Evolutionary conservation across 305 asterid species (phyloP).

Genomic region (Euphrasia arctica): DNA sequence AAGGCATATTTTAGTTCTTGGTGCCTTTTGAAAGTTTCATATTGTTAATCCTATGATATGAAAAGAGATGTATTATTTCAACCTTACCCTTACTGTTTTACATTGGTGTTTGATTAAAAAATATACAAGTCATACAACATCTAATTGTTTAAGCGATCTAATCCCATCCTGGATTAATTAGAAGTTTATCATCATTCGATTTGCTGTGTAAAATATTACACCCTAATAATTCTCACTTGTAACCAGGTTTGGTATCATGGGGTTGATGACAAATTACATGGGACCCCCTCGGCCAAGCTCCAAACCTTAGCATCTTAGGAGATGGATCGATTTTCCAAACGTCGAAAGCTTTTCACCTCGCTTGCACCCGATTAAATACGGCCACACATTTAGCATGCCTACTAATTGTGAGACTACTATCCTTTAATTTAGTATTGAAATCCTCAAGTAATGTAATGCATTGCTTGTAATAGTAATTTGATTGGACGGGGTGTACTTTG

Average conservation of each 20-base stretch:
- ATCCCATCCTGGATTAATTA: neutral
- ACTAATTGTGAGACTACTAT: slow-evolving; percentile 13
- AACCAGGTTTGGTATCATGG: slow-evolving; percentile 55
- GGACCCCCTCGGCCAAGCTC: slow-evolving; percentile 41
- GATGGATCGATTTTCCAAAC: neutral
- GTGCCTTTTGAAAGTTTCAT: too few species aligned
- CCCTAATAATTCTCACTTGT: neutral
- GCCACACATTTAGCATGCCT: slow-evolving; percentile 3
- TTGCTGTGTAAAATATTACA: neutral
- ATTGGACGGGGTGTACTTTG: slow-evolving; percentile 1
- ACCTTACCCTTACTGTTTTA: neutral
- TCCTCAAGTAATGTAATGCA: neutral
- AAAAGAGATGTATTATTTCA: neutral
- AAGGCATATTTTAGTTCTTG: too few species aligned
- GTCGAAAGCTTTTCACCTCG: neutral
- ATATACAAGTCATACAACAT: neutral
- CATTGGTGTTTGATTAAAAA: neutral
- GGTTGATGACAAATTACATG: slow-evolving; percentile 52
- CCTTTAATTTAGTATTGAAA: slow-evolving; percentile 16
- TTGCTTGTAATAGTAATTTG: slow-evolving; percentile 9
- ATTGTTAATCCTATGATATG: slow-evolving; percentile 5
- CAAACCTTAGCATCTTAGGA: slow-evolving; percentile 20
- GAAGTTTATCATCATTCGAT: neutral
- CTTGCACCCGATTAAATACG: slow-evolving; percentile 9
- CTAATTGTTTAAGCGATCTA: neutral